Percentiles rank a stretch among this genome's conserved stretches.
Conservation (phyloP, 345 rosid species). For the Lumnitzera racemosa region DNA sequence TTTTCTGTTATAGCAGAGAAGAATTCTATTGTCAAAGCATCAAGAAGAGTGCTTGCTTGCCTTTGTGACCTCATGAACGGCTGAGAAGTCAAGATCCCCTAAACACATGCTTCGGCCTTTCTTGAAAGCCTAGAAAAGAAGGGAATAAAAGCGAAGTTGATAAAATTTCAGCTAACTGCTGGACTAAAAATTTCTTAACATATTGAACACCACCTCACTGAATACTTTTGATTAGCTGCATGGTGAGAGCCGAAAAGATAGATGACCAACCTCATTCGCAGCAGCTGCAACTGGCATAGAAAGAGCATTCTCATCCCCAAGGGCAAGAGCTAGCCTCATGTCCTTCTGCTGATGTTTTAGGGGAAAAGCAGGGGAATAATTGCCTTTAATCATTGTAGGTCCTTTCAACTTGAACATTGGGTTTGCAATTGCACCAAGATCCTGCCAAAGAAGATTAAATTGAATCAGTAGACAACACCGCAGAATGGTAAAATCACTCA, state of each 20-base stretch:
- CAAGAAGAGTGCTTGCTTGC: conserved; percentile 21
- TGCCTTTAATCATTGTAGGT: conserved; percentile 65
- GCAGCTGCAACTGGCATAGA: conserved; percentile 95
- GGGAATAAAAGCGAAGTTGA: background rate
- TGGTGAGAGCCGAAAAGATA: background rate
- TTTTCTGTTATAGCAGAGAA: too few relatives aligned
- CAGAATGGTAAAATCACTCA: background rate
- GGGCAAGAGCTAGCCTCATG: conserved; percentile 89
- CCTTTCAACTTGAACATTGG: conserved; percentile 89
- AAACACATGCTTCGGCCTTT: conserved; percentile 86
- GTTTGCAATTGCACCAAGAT: conserved; percentile 67
- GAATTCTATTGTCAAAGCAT: background rate
- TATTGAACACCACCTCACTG: background rate
- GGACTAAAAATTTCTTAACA: too few relatives aligned
- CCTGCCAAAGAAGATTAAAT: conserved; percentile 35
- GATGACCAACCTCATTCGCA: conserved; percentile 62
- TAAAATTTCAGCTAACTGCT: too few relatives aligned
- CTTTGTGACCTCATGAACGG: conserved; percentile 69
- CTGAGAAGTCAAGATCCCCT: conserved; percentile 85
- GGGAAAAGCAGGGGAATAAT: conserved; percentile 69
- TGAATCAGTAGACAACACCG: background rate
- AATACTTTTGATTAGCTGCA: too few relatives aligned
- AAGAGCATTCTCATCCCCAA: conserved; percentile 88
- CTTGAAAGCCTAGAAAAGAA: conserved; percentile 61
- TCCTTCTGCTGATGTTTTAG: conserved; percentile 94